Evolutionary conservation across 306 rosid species (phyloP).

Genomic region (Vicia faba): DNA sequence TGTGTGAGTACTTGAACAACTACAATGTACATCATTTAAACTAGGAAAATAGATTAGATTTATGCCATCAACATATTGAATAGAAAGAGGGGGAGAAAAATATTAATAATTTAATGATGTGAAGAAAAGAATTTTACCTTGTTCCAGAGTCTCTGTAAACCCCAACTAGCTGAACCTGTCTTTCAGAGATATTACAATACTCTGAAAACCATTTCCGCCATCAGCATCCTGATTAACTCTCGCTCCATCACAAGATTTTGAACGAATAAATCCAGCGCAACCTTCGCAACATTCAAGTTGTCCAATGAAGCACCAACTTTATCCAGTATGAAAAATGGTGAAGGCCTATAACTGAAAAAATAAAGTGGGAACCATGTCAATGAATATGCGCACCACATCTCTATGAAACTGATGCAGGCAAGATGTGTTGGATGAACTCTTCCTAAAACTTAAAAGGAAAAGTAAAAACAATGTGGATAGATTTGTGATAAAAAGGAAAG

Average conservation of each 20-base stretch:
- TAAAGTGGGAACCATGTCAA: slow-evolving; percentile 28
- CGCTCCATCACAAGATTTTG: slow-evolving; percentile 86
- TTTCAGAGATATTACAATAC: slow-evolving; percentile 93
- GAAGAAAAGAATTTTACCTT: too few species aligned
- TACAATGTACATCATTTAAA: too few species aligned
- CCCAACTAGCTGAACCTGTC: slow-evolving; percentile 44
- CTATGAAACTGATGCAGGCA: not conserved
- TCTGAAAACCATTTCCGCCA: slow-evolving; percentile 84
- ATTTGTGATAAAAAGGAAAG: too few species aligned
- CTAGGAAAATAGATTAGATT: too few species aligned
- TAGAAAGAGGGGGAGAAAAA: too few species aligned
- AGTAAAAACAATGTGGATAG: slow-evolving; percentile 8
- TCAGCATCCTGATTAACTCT: slow-evolving; percentile 71
- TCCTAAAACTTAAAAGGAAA: not conserved
- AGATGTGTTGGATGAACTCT: slow-evolving; percentile 2
- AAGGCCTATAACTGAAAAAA: slow-evolving; percentile 85
- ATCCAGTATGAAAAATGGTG: slow-evolving; percentile 96
- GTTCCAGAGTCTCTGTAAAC: too few species aligned
- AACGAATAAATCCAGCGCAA: slow-evolving; percentile 98
- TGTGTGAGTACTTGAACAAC: too few species aligned
- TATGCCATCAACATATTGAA: too few species aligned
- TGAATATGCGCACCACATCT: slow-evolving; percentile 12
- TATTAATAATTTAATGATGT: too few species aligned
- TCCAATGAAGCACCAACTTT: slow-evolving; percentile 99
- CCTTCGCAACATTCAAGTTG: slow-evolving; percentile 95